A percentile compares a stretch with the other conserved stretches of the same genome.
Evolutionary conservation across 1,139 yeast genomes (phyloP).

Genomic region (Magnusiomyces paraingens): DNA sequence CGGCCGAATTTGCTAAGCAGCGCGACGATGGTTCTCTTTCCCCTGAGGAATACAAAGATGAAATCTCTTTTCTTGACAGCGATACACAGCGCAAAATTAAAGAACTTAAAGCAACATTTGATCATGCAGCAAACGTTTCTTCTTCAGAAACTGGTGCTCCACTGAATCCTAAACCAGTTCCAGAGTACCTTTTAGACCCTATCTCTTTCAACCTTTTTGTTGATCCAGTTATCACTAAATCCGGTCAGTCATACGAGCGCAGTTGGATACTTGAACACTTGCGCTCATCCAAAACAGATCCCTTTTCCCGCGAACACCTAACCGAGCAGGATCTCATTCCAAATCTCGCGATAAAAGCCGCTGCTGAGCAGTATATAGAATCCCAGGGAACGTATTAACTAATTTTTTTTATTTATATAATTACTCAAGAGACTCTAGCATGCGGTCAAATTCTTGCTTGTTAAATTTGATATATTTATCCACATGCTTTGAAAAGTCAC

Average conservation of each 20-base stretch:
- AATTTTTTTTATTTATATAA: neutral
- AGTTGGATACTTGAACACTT: conserved; percentile 38
- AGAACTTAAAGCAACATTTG: conserved; percentile 29
- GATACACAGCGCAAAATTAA: conserved; percentile 27
- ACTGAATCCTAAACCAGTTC: conserved; percentile 30
- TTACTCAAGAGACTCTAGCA: conserved; percentile 33
- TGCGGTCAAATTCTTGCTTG: conserved; percentile 51
- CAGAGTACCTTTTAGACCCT: conserved; percentile 43
- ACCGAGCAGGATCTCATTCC: conserved; percentile 40
- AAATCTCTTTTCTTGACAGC: conserved; percentile 24
- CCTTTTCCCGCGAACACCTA: conserved; percentile 39
- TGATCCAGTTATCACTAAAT: conserved; percentile 46
- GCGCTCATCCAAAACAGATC: conserved; percentile 37
- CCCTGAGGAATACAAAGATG: conserved; percentile 23
- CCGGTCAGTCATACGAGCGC: conserved; percentile 46
- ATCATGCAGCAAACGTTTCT: conserved; percentile 1
- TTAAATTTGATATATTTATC: conserved; percentile 70
- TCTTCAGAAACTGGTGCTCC: neutral
- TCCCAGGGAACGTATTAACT: neutral
- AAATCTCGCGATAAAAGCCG: conserved; percentile 40
- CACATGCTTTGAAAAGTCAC: conserved; percentile 68
- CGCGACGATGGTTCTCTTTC: conserved; percentile 14
- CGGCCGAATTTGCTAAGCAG: conserved; percentile 19
- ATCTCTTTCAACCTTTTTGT: conserved; percentile 41
- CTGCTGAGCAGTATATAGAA: conserved; percentile 28